These are phyloP conservation scores for Jackrogersella minutella DNA, from an alignment of 495 filamentous ascomycete species.

Conservation along the genomic window DNA sequence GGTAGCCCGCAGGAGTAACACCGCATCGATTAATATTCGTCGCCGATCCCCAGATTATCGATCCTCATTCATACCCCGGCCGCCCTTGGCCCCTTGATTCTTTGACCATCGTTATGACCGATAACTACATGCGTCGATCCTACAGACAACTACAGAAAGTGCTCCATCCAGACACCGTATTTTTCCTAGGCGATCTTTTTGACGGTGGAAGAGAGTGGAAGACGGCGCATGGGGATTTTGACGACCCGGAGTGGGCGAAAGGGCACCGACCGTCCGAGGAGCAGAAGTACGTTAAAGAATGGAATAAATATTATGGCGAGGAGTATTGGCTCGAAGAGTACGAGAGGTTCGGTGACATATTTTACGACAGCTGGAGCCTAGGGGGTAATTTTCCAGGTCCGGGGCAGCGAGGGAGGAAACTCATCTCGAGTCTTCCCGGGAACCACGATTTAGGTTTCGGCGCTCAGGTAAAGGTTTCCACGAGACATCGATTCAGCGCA, in stretches of 20 bases:
- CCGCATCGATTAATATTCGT: slow-evolving; percentile 90
- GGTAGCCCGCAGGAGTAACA: slow-evolving; percentile 73
- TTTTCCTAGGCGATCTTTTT: slow-evolving; percentile 95
- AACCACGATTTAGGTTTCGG: slow-evolving; percentile 99
- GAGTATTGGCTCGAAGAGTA: slow-evolving; percentile 87
- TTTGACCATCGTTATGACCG: slow-evolving; percentile 81
- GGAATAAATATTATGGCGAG: slow-evolving; percentile 74
- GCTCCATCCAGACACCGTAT: slow-evolving; percentile 79
- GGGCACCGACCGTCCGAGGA: slow-evolving; percentile 57
- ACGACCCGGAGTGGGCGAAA: slow-evolving; percentile 66
- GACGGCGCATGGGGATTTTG: slow-evolving; percentile 63
- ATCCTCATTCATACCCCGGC: slow-evolving; percentile 94
- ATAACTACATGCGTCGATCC: slow-evolving; percentile 84
- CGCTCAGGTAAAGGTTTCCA: slow-evolving; percentile 76
- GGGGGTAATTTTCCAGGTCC: slow-evolving; percentile 47
- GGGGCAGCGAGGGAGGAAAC: slow-evolving; percentile 62
- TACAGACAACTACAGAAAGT: slow-evolving; percentile 74
- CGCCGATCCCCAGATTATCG: slow-evolving; percentile 96
- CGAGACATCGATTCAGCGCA: slow-evolving; percentile 81
- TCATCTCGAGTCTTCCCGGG: slow-evolving; percentile 85
- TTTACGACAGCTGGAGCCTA: slow-evolving; percentile 68
- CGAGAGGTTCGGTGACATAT: slow-evolving; percentile 78
- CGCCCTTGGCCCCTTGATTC: slow-evolving; percentile 88
- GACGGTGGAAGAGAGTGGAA: slow-evolving; percentile 98
- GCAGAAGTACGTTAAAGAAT: slow-evolving; percentile 66